phyloP scores from a whole-genome alignment of 208 protist species.

The Leishmania braziliensis region DNA sequence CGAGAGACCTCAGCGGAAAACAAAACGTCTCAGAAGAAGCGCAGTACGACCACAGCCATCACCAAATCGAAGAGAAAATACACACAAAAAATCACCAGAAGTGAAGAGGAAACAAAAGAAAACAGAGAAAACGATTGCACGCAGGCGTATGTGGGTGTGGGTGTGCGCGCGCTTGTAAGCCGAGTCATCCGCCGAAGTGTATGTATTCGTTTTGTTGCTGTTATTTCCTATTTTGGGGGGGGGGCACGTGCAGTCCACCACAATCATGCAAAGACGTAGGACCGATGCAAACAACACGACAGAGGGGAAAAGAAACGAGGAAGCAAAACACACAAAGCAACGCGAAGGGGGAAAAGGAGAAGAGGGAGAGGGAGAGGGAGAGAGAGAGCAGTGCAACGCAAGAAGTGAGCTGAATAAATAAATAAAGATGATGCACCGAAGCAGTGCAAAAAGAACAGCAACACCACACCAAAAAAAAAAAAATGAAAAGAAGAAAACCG shows the following conservation, averaged over 20 bases:
- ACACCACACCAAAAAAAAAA: conserved; percentile 6
- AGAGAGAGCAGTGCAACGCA: too few relatives aligned
- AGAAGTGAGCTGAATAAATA: not conserved
- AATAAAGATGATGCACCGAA: not conserved
- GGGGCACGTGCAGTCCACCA: too few relatives aligned
- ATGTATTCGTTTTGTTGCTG: not conserved
- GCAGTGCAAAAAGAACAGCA: conserved; percentile 1
- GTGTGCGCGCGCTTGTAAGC: not conserved
- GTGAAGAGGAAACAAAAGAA: not conserved
- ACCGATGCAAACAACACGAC: too few relatives aligned
- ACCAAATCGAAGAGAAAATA: too few relatives aligned
- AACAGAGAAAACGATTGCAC: not conserved
- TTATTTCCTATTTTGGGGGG: not conserved
- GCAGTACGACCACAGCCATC: too few relatives aligned
- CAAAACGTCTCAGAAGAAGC: not conserved
- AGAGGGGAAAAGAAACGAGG: not conserved
- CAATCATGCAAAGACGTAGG: too few relatives aligned
- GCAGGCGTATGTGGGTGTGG: not conserved
- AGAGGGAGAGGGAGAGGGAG: too few relatives aligned
- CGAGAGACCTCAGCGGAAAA: not conserved
- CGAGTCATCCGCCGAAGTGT: not conserved
- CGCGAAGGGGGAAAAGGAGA: not conserved
- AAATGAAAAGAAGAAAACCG: not conserved
- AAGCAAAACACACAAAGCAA: not conserved
- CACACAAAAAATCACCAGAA: too few relatives aligned